Evolutionary conservation across 2,329 filamentous ascomycete species (phyloP), one percentile per base, ranked within the genome.

Genomic region (Rhytidhysteron rufulum): DNA sequence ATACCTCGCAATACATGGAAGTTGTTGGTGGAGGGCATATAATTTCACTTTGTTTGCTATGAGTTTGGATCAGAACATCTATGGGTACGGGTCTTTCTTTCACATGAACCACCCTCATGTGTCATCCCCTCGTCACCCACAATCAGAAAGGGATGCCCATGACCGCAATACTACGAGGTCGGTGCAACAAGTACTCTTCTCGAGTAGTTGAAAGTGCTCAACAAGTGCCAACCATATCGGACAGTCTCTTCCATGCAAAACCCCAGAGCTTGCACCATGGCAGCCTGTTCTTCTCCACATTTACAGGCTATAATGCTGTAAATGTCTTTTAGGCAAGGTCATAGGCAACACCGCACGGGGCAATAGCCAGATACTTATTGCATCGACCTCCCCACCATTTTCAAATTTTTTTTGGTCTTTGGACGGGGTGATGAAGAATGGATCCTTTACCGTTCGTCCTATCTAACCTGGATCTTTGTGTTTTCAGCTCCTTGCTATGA

Each of bases 51-150:
- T 51, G 48, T 49, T 53, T 62, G 63, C 57, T 63, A 67, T 67
- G 64, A 66, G 57, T 62, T 48, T 65, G 58, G 63, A 64, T 55
- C 62, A 65, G 47, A 57, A 63, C 31, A 62, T 60, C 53, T 59
- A 65, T 64, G 64, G 63, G 64, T 67, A 67, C 41, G 62, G 42
- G 34, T 34, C 48, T 50, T 47, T 42, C 46, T 54, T 53, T 47
- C 45, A 41, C 37, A 43, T 44, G 41, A 42, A 47, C 45, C 39
- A 40, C 31, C 36, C 43, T 41, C 36, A 31, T 43, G 37, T 45
- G 44, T 53, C 40, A 42, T 34, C 41, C 47, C 37, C 40, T 32
- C 11, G 22, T 16, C 18, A 17, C 18, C n/a, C 30, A 34, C 17
- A n/a, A 11, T 31, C 20, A 21, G 29, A 36, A 40, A 36, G 34